Percentiles rank a stretch among this genome's conserved stretches.
phyloP scores from a whole-genome alignment of 805 yeast species.

The Zygotorulaspora chibaensis region DNA sequence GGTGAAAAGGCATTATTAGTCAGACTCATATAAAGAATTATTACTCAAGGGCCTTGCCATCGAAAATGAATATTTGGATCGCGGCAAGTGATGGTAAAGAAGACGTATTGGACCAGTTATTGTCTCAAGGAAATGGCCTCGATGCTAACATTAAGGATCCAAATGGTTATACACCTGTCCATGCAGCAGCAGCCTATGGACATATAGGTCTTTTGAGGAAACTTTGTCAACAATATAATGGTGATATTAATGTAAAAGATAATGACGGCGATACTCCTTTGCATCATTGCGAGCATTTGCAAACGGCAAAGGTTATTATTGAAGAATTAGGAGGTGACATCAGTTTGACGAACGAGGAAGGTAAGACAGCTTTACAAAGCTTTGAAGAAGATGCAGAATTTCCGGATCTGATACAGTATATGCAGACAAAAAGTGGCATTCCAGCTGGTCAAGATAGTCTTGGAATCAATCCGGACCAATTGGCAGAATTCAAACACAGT shows the following conservation, averaged over 20 bases:
- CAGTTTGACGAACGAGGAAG: conserved; percentile 62
- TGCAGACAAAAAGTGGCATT: conserved; percentile 41
- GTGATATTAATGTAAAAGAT: conserved; percentile 79
- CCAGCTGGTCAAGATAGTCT: conserved; percentile 23
- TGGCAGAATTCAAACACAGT: conserved; percentile 38
- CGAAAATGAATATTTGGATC: conserved; percentile 72
- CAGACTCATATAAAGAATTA: not conserved
- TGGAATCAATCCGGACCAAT: conserved; percentile 30
- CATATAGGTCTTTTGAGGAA: conserved; percentile 57
- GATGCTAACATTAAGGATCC: conserved; percentile 77
- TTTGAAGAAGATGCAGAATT: conserved; percentile 82
- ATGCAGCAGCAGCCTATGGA: conserved; percentile 95
- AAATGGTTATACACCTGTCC: conserved; percentile 94
- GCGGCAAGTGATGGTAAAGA: conserved; percentile 86
- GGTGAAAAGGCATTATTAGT: not conserved
- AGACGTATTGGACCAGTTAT: conserved; percentile 50
- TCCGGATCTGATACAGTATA: conserved; percentile 69
- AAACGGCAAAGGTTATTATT: conserved; percentile 60
- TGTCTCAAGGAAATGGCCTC: conserved; percentile 44
- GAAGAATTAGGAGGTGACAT: conserved; percentile 67
- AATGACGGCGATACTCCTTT: conserved; percentile 93
- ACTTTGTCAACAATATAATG: conserved; percentile 46
- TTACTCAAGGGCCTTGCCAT: not conserved
- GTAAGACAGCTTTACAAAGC: conserved; percentile 66
- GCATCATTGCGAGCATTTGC: conserved; percentile 77